Percentiles rank a stretch among this genome's conserved stretches.
phyloP scores from a whole-genome alignment of 805 yeast genomes.

The Jamesozyma hellenica region DNA sequence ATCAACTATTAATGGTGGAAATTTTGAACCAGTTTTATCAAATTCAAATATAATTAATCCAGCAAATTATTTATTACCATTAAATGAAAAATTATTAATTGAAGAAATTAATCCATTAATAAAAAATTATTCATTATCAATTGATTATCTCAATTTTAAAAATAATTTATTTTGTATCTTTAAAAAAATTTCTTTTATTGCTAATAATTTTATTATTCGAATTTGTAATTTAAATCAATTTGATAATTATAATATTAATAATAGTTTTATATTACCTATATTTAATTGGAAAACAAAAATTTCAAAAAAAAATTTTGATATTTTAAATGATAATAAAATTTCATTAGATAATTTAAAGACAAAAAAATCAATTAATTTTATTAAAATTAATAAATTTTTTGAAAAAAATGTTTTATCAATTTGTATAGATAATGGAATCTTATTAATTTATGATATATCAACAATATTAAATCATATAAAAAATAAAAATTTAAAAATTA shows the following conservation, averaged over 20 bases:
- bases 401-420: constrained; percentile 37
- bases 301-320: not conserved
- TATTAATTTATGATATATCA: constrained; percentile 31
- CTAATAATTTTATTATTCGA: constrained; percentile 4
- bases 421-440: constrained; percentile 48
- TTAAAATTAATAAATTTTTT: constrained; percentile 33
- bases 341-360: too few relatives aligned
- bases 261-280: not conserved
- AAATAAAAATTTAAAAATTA: not conserved
- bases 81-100: constrained; percentile 11
- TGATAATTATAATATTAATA: not conserved
- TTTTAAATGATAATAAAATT: not conserved
- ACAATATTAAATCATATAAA: not conserved
- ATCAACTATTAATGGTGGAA: constrained; percentile 6
- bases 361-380: constrained; percentile 41
- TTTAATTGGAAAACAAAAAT: constrained; percentile 1
- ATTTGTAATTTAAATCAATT: constrained; percentile 6
- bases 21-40: constrained; percentile 20
- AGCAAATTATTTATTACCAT: constrained; percentile 14
- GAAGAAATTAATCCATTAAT: constrained; percentile 5
- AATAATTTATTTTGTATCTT: constrained; percentile 11
- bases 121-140: constrained; percentile 1
- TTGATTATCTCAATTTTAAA: constrained; percentile 3
- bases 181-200: constrained; percentile 8
- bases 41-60: constrained; percentile 12